Evolutionary conservation across 768 basidiomycete genomes (phyloP).

Genomic region (Galerina sulciceps): DNA sequence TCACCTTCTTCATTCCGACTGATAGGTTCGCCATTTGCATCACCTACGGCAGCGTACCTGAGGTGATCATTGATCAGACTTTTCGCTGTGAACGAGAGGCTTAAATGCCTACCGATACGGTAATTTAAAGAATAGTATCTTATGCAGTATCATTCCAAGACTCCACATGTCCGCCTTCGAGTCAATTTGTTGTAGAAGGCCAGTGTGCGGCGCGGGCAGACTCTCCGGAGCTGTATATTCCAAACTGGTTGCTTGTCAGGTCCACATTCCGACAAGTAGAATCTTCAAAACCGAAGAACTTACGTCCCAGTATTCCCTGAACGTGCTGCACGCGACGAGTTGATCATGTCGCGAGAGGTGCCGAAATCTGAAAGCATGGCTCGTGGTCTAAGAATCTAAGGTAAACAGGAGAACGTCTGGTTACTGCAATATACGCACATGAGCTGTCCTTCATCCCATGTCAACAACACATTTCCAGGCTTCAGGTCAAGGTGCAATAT

Average conservation of each 20-base stretch:
- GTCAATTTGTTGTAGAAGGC: constrained; percentile 70
- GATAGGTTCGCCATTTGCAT: constrained; percentile 46
- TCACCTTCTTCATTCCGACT: constrained; percentile 52
- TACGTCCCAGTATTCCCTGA: constrained; percentile 96
- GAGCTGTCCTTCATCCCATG: constrained; percentile 85
- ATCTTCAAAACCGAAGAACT: constrained; percentile 32
- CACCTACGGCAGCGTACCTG: constrained; percentile 65
- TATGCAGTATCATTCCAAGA: constrained; percentile 94
- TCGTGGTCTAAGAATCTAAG: constrained; percentile 61
- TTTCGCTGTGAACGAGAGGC: background rate
- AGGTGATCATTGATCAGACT: background rate
- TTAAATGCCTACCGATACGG: constrained; percentile 67
- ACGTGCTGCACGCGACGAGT: constrained; percentile 58
- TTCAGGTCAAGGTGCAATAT: constrained; percentile 95
- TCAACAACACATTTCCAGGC: constrained; percentile 90
- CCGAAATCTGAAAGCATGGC: constrained; percentile 98
- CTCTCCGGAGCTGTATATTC: constrained; percentile 93
- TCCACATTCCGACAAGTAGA: background rate
- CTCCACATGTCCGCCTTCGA: constrained; percentile 98
- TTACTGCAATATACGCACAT: constrained; percentile 54
- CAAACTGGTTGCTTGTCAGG: constrained; percentile 45
- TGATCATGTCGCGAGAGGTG: constrained; percentile 89
- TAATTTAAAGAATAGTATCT: constrained; percentile 87
- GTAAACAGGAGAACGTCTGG: background rate
- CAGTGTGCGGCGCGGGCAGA: constrained; percentile 67